Percentiles rank a stretch among this genome's conserved stretches.
Conservation (phyloP, 805 yeast genomes). For the Saturnispora sanitii region DNA sequence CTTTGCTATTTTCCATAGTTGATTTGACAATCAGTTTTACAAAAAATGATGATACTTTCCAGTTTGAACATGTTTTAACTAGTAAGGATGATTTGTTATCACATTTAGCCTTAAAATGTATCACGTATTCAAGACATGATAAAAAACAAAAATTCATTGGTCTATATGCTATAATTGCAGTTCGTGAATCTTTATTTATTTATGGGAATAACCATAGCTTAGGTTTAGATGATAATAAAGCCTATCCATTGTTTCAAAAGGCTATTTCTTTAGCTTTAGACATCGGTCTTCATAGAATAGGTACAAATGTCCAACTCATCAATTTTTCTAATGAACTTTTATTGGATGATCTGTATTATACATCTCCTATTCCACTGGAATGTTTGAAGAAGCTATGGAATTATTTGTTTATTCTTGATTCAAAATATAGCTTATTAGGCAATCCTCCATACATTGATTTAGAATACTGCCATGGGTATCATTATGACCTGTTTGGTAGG, state of each 20-base stretch:
- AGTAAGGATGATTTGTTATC: constrained; percentile 2
- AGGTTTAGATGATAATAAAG: constrained; percentile 1
- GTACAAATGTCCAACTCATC: background rate
- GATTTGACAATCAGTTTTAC: constrained; percentile 4
- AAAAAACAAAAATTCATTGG: constrained; percentile 5
- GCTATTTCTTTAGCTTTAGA: constrained; percentile 1
- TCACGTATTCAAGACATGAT: constrained; percentile 1
- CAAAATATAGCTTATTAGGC: constrained; percentile 9
- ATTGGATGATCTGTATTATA: constrained; percentile 1
- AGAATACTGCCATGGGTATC: constrained; percentile 10
- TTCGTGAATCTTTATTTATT: constrained; percentile 2
- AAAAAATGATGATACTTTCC: background rate
- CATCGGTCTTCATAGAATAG: constrained; percentile 4
- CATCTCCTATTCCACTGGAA: constrained; percentile 6
- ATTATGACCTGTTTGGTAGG: background rate
- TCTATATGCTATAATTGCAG: constrained; percentile 8
- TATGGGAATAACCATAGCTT: constrained; percentile 2
- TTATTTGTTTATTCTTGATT: constrained; percentile 11
- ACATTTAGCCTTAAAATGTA: constrained; percentile 5
- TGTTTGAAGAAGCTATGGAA: constrained; percentile 14
- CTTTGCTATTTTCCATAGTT: constrained; percentile 1
- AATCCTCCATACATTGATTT: constrained; percentile 12
- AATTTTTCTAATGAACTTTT: background rate
- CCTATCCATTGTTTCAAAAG: constrained; percentile 10
- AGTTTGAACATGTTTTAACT: background rate